Percentiles rank a stretch among this genome's conserved stretches.
Evolutionary conservation across 163 green algal genomes (phyloP).

Genomic region (Chlamydomonas reinhardtii): DNA sequence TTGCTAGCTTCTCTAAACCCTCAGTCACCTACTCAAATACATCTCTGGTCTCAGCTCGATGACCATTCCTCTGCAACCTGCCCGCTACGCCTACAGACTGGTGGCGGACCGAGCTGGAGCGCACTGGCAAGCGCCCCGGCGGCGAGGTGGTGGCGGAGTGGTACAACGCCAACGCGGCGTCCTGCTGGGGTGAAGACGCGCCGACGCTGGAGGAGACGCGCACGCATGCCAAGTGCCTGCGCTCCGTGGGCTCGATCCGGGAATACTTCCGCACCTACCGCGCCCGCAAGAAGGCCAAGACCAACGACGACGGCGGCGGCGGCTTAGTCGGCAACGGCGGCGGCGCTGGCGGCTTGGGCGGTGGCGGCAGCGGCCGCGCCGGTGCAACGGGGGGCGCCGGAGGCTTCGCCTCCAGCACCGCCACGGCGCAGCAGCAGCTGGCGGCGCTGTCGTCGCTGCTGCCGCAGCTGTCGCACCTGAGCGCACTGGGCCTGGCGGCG

Average conservation of each 20-base stretch:
- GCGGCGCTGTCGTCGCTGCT: neutral
- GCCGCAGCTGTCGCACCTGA: conserved; percentile 13
- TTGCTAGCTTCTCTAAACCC: too few species aligned
- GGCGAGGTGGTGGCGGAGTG: conserved; percentile 6
- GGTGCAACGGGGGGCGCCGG: too few species aligned
- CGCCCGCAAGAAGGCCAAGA: conserved; percentile 16
- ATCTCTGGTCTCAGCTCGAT: too few species aligned
- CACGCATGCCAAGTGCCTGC: conserved; percentile 57
- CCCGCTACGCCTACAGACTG: too few species aligned
- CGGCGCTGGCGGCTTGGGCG: neutral
- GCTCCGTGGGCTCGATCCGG: conserved; percentile 35
- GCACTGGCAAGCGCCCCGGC: conserved; percentile 30
- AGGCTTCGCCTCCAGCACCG: too few species aligned
- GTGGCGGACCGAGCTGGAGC: conserved; percentile 46
- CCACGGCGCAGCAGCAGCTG: neutral
- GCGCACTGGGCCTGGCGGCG: neutral
- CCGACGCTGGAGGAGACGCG: conserved; percentile 47
- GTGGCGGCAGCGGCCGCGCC: neutral
- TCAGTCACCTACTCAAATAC: too few species aligned
- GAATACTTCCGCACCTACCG: conserved; percentile 48
- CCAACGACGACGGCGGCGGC: neutral
- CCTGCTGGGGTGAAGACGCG: neutral
- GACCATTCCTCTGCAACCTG: too few species aligned
- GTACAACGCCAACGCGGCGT: neutral
- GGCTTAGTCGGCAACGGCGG: neutral